A percentile compares a stretch with the other conserved stretches of the same genome.
phyloP scores from a whole-genome alignment of 2,329 filamentous ascomycete species.

The Paecilomyces sp. region DNA sequence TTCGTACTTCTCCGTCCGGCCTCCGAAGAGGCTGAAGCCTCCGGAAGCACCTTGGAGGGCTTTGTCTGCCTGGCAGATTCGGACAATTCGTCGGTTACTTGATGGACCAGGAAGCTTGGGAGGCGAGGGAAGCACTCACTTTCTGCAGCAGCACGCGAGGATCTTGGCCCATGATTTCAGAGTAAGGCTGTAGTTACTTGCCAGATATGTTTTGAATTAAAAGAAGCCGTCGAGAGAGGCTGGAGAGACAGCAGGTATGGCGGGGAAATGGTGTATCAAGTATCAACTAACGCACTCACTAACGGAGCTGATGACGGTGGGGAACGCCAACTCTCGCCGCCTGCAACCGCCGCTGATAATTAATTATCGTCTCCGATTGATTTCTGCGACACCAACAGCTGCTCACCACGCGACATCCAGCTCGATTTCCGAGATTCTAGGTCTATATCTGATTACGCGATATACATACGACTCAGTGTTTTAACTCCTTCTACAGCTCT shows the following conservation, averaged over 20 bases:
- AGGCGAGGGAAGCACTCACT: conserved; percentile 39
- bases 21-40: conserved; percentile 87
- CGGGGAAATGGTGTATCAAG: not conserved
- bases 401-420: not conserved
- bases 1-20: conserved; percentile 80
- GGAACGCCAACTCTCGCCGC: not conserved
- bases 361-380: not conserved
- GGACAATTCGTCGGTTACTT: conserved; percentile 12
- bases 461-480: not conserved
- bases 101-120: conserved; percentile 6
- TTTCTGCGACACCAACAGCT: not conserved
- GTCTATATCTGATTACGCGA: not conserved
- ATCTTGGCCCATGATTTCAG: conserved; percentile 62
- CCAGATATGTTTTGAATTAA: not conserved
- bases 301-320: too few species aligned
- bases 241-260: not conserved
- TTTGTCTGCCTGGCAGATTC: conserved; percentile 69
- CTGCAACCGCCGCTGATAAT: not conserved
- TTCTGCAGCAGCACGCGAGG: conserved; percentile 72
- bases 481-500: not conserved
- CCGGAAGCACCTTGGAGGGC: conserved; percentile 63
- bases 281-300: too few species aligned
- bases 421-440: not conserved
- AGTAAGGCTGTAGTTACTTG: not conserved
- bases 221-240: not conserved